A percentile compares a stretch with the other conserved stretches of the same genome.
phyloP scores from a whole-genome alignment of 805 yeast genomes.

The Kodamaea kaohsiungensis region DNA sequence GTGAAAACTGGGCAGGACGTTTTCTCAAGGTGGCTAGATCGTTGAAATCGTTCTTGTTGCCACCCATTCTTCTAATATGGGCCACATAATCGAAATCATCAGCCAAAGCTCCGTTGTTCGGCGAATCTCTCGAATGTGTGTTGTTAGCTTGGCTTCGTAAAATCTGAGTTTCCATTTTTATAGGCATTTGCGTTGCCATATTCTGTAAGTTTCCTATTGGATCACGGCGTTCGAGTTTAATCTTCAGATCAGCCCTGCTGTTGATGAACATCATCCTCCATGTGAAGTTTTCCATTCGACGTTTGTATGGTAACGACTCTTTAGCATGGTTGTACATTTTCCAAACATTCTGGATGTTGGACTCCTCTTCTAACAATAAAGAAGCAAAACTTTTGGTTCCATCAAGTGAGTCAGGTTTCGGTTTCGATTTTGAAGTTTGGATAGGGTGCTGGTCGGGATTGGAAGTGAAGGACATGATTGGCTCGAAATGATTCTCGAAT shows the following conservation, averaged over 20 bases:
- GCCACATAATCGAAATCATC: slow-evolving; percentile 67
- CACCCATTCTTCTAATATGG: slow-evolving; percentile 57
- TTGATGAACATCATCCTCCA: slow-evolving; percentile 81
- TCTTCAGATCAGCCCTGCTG: slow-evolving; percentile 9
- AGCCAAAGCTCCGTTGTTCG: slow-evolving; percentile 40
- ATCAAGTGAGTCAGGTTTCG: not conserved
- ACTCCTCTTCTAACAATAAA: slow-evolving; percentile 10
- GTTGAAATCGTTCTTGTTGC: not conserved
- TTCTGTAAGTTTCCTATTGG: not conserved
- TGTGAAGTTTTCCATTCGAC: slow-evolving; percentile 79
- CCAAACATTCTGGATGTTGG: slow-evolving; percentile 53
- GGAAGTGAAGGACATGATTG: not conserved
- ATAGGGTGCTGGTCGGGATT: not conserved
- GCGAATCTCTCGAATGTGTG: not conserved
- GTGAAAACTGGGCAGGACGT: slow-evolving; percentile 26
- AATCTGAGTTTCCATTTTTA: not conserved
- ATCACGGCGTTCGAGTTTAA: not conserved
- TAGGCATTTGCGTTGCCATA: slow-evolving; percentile 5
- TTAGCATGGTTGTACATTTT: slow-evolving; percentile 77
- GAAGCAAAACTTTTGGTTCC: not conserved
- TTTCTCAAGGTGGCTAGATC: slow-evolving; percentile 11
- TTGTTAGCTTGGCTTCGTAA: not conserved
- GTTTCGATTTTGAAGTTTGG: not conserved
- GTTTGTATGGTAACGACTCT: slow-evolving; percentile 69
- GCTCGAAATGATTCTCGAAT: not conserved